Evolutionary conservation across 192 early-diverging fungal species (phyloP).

Genomic region (Radiomyces spectabilis): DNA sequence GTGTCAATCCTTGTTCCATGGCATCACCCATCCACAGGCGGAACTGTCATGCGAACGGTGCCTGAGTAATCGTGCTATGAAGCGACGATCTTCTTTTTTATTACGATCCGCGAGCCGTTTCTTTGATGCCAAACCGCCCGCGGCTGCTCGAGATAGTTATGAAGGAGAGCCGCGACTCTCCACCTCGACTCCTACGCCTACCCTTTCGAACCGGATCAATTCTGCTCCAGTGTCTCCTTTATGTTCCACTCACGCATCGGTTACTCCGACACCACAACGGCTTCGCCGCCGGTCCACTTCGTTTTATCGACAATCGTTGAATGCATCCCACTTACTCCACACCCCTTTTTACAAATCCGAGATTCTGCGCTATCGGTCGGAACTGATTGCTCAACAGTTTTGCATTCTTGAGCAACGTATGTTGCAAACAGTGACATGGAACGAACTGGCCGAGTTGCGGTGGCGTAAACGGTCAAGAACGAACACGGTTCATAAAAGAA

Average conservation of each 20-base stretch:
- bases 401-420: constrained; percentile 44
- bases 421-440: constrained; percentile 42
- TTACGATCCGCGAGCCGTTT: not conserved
- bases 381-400: constrained; percentile 44
- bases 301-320: too few species aligned
- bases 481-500: constrained; percentile 6
- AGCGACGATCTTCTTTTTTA: not conserved
- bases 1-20: constrained; percentile 10
- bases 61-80: too few species aligned
- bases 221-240: too few species aligned
- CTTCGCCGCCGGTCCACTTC: too few species aligned
- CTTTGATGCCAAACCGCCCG: not conserved
- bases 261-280: too few species aligned
- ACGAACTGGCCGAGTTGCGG: constrained; percentile 41
- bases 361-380: constrained; percentile 41
- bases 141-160: too few species aligned
- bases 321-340: too few species aligned
- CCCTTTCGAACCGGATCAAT: too few species aligned
- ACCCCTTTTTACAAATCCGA: not conserved
- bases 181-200: not conserved
- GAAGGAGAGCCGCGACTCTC: too few species aligned
- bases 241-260: too few species aligned
- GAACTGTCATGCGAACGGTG: not conserved
- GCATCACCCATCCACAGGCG: not conserved
- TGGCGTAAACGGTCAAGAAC: constrained; percentile 27